Evolutionary conservation across 208 protist genomes (phyloP).

Genomic region (Trypanosoma melophagium): DNA sequence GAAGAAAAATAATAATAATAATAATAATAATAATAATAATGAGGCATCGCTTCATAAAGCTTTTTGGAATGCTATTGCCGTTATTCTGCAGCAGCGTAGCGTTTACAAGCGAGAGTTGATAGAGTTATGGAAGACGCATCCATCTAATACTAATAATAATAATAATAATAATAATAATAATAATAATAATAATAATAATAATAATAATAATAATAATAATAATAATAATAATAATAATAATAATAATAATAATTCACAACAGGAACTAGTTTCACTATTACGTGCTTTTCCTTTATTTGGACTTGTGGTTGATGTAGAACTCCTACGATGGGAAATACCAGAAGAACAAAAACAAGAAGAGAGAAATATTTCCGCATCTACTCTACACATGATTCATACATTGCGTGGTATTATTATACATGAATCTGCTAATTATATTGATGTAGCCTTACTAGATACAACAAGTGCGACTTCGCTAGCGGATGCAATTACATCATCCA

Average conservation of each 20-base stretch:
- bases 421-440: constrained; percentile 22
- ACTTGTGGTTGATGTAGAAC: constrained; percentile 18
- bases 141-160: neutral
- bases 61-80: constrained; percentile 19
- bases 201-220: neutral
- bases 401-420: constrained; percentile 22
- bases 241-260: no score
- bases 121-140: neutral
- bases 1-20: neutral
- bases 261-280: constrained; percentile 2
- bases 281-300: constrained; percentile 27
- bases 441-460: constrained; percentile 14
- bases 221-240: neutral
- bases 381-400: neutral
- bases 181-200: neutral
- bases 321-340: neutral
- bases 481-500: neutral
- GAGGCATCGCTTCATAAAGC: neutral
- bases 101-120: constrained; percentile 12
- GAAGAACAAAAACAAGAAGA: neutral
- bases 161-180: neutral
- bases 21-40: neutral
- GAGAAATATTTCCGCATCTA: neutral
- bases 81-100: constrained; percentile 6
- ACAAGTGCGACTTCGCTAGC: no score